Evolutionary conservation across 2,329 filamentous ascomycete genomes (phyloP).

Genomic region (Fusarium sp.): DNA sequence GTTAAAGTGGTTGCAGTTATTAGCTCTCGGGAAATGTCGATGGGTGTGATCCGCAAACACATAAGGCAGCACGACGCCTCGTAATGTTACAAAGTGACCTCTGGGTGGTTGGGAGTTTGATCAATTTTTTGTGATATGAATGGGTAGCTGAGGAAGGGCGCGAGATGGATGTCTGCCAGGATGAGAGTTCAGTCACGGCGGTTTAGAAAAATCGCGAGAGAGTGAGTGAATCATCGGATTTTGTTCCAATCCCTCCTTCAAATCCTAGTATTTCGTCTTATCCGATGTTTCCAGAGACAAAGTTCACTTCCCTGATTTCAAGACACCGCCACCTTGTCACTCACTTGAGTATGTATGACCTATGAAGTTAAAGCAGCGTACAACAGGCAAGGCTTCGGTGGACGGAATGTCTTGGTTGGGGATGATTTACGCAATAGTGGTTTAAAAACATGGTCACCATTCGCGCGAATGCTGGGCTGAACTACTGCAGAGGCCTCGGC

Average conservation of each 20-base stretch:
- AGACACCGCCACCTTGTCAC: conserved; percentile 18
- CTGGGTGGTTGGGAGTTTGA: conserved; percentile 5
- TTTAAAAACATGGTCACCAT: conserved; percentile 4
- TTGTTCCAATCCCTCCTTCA: not conserved
- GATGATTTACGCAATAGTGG: conserved; percentile 1
- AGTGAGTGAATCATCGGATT: not conserved
- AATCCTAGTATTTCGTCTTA: not conserved
- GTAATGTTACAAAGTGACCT: conserved; percentile 1
- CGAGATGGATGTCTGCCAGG: not conserved
- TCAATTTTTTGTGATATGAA: not conserved
- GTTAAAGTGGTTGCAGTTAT: conserved; percentile 34
- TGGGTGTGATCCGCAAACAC: conserved; percentile 13
- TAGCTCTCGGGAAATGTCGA: conserved; percentile 8
- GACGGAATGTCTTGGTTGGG: conserved; percentile 10
- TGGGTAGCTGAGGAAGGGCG: not conserved
- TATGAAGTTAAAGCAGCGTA: not conserved
- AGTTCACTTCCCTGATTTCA: conserved; percentile 7
- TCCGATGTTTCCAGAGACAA: conserved; percentile 6
- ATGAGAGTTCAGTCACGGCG: not conserved
- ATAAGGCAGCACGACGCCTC: not conserved
- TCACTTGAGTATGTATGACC: not conserved
- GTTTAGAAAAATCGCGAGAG: not conserved
- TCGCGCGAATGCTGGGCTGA: conserved; percentile 9
- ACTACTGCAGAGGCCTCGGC: conserved; percentile 7
- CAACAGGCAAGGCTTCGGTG: not conserved